Evolutionary conservation across 2,329 filamentous ascomycete genomes (phyloP).

Genomic region (Thielaviopsis ethacetica): DNA sequence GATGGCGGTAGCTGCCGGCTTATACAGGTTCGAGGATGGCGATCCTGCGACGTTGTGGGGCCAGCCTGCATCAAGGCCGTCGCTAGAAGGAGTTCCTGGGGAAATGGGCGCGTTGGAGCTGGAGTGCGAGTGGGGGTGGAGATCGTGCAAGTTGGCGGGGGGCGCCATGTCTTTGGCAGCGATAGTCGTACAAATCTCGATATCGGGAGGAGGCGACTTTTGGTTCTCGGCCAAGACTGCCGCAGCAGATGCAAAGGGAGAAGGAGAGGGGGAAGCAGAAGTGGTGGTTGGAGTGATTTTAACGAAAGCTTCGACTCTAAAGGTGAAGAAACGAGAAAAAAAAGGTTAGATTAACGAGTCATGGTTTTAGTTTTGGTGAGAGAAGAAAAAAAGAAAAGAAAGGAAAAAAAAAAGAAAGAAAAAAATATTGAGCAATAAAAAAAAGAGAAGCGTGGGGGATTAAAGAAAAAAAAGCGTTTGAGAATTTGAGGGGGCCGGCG

Average conservation of each 20-base stretch:
- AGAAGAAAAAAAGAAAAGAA: neutral
- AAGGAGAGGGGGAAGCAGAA: neutral
- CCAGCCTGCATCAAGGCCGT: conserved; percentile 18
- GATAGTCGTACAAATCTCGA: neutral
- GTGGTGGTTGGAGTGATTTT: neutral
- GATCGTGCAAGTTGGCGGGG: neutral
- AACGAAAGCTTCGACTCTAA: neutral
- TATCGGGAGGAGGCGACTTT: neutral
- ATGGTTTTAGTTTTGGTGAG: neutral
- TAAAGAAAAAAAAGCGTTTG: neutral
- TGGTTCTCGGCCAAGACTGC: neutral
- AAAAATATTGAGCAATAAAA: neutral
- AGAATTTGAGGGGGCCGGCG: neutral
- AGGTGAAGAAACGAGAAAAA: neutral
- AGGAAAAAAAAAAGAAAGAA: neutral
- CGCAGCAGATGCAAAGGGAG: neutral
- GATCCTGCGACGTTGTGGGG: conserved; percentile 15
- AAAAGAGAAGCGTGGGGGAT: neutral
- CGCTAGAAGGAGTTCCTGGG: conserved; percentile 12
- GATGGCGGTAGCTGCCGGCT: neutral
- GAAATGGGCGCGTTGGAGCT: conserved; percentile 19
- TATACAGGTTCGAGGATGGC: neutral
- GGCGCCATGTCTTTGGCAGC: neutral
- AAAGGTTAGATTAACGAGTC: neutral
- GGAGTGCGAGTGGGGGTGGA: neutral